These are phyloP conservation scores for Lactarius quietus DNA, from an alignment of 768 basidiomycete species.

Conservation along the genomic window DNA sequence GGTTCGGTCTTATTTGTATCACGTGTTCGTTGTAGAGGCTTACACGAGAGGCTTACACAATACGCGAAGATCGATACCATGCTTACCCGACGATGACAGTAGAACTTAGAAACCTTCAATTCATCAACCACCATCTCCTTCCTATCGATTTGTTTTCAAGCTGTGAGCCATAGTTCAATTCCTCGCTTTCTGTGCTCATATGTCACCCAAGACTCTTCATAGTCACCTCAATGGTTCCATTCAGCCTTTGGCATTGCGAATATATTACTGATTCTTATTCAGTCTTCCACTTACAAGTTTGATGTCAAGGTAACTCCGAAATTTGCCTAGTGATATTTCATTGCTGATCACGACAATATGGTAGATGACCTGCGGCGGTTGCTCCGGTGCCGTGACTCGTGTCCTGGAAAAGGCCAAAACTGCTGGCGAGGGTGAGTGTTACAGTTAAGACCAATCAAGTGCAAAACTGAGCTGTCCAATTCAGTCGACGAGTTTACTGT, in stretches of 20 bases:
- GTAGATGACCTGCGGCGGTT: constrained; percentile 90
- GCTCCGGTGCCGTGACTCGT: constrained; percentile 76
- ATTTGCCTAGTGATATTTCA: neutral
- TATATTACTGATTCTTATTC: constrained; percentile 3
- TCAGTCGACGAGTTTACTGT: constrained; percentile 56
- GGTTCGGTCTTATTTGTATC: neutral
- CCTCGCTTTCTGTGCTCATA: neutral
- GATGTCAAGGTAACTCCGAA: constrained; percentile 64
- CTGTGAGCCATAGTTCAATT: neutral
- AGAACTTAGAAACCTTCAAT: neutral
- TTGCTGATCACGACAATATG: neutral
- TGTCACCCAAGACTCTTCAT: neutral
- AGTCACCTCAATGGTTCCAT: constrained; percentile 10
- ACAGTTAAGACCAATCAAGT: neutral
- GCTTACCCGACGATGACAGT: no score
- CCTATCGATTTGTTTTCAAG: neutral
- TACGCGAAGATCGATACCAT: neutral
- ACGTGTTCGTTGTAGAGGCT: neutral
- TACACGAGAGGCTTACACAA: neutral
- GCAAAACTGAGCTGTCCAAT: constrained; percentile 27
- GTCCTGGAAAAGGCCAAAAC: constrained; percentile 54
- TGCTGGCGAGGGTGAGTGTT: neutral
- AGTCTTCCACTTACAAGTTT: constrained; percentile 60
- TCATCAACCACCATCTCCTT: constrained; percentile 6
- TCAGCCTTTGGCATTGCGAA: neutral